Evolutionary conservation across 345 rosid genomes (phyloP), one percentile per base, ranked within the genome.

Genomic region (Cardiospermum halicacabum): DNA sequence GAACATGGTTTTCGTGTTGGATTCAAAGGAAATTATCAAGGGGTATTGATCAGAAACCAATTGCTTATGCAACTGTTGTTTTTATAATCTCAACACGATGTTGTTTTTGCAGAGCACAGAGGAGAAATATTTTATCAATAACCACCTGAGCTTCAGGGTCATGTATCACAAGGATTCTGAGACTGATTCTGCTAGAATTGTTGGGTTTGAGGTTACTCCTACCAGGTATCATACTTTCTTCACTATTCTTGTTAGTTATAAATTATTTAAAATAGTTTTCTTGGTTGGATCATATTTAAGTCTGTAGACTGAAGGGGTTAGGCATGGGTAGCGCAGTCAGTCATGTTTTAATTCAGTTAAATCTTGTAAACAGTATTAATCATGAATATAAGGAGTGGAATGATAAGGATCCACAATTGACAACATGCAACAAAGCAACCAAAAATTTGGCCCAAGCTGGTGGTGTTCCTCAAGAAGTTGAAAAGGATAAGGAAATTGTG

Each of bases 1-100:
- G 97, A 90, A 67, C 98, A 90, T 47, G 98, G 98, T 61, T 93
- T 79, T 71, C 96, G 92, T 73, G 96, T 93, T 53, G 98, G 98
- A 22, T 90, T 93, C 75, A 90, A 93, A 79, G 97, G 98, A 61
- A 90, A 85, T 69, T 90, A 93, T 78, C 89, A 82, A 51, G 96
- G 96, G 85, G 98, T 90, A 76, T 71, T 76, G 55, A 22, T 61
- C 63, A 21, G 66, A 60, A 68, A 61, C 65, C 61, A 58, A 49
- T 53, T 69, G 53, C n/a, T 24, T 34, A 13, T 53, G 0, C 31
- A 49, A 58, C 30, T n/a, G 67, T 58, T 39, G 19, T 58, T 18
- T 65, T 18, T 67, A 62, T 66, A 56, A 68, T 58, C 11, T 49
- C 36, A 50, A 50, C 34, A 37, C 28, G 55, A 64, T 70, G 21